Evolutionary conservation across 208 protist genomes (phyloP).

Genomic region (Trypanosoma platydactyli): DNA sequence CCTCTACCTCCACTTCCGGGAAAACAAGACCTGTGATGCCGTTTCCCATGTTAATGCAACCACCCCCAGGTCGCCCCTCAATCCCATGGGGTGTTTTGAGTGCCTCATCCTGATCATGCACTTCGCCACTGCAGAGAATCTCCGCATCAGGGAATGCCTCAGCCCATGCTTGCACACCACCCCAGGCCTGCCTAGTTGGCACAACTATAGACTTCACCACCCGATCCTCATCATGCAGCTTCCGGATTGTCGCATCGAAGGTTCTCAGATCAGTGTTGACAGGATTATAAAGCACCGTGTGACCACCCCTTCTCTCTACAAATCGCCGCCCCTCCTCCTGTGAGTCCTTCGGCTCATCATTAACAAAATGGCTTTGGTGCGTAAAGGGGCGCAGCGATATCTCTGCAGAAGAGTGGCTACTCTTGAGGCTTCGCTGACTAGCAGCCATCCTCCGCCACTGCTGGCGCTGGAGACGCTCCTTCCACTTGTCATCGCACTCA

Average conservation of each 20-base stretch:
- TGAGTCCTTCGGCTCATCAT: background rate
- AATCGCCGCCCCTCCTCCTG: conserved; percentile 30
- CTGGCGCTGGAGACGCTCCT: conserved; percentile 5
- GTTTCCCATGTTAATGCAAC: conserved; percentile 63
- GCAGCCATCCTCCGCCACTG: conserved; percentile 11
- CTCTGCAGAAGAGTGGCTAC: conserved; percentile 10
- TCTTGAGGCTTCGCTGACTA: conserved; percentile 15
- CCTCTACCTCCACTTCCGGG: conserved; percentile 57
- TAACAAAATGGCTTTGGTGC: conserved; percentile 18
- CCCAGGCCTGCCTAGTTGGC: conserved; percentile 67
- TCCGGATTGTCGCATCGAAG: conserved; percentile 48
- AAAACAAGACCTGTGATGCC: conserved; percentile 67
- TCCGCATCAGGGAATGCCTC: conserved; percentile 79
- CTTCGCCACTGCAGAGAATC: conserved; percentile 47
- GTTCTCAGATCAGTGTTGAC: conserved; percentile 66
- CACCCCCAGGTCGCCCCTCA: conserved; percentile 28
- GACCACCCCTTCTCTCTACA: conserved; percentile 41
- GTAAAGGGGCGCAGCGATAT: conserved; percentile 4
- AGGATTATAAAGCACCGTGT: conserved; percentile 86
- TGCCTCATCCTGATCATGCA: background rate
- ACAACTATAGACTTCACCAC: conserved; percentile 79
- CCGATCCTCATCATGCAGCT: conserved; percentile 60
- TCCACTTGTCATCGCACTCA: conserved; percentile 18
- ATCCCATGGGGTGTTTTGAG: background rate
- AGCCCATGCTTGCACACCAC: conserved; percentile 63